phyloP scores from a whole-genome alignment of 1,284 basidiomycete species.

The Irpex rosettiformis region DNA sequence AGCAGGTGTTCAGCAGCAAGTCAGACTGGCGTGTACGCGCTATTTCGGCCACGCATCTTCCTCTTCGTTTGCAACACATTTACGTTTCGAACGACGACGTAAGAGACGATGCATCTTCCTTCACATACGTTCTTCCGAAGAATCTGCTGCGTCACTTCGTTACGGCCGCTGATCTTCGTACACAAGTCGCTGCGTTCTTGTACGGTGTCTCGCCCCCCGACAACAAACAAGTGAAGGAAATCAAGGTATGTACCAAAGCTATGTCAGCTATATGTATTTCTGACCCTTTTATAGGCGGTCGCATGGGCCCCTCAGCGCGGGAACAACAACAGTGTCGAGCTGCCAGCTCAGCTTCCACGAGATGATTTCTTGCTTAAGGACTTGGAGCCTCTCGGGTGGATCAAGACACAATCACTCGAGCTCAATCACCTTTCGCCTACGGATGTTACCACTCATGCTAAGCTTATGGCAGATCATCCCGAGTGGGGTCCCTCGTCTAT shows the following conservation, averaged over 20 bases:
- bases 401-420: slow-evolving; percentile 95
- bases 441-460: slow-evolving; percentile 95
- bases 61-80: slow-evolving; percentile 95
- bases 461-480: slow-evolving; percentile 93
- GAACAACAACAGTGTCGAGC: slow-evolving; percentile 89
- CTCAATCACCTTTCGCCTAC: slow-evolving; percentile 89
- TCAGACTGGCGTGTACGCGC: slow-evolving; percentile 99
- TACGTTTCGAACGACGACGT: slow-evolving; percentile 99
- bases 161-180: slow-evolving; percentile 89
- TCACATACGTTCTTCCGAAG: slow-evolving; percentile 96
- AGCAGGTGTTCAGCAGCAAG: slow-evolving; percentile 96
- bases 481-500: slow-evolving; percentile 95
- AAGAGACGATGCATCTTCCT: slow-evolving; percentile 93
- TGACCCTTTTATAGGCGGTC: slow-evolving; percentile 52
- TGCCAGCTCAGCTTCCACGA: slow-evolving; percentile 83
- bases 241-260: slow-evolving; percentile 55
- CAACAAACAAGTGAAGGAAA: slow-evolving; percentile 98
- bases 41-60: slow-evolving; percentile 93
- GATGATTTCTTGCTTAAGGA: slow-evolving; percentile 95
- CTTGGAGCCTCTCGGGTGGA: slow-evolving; percentile 95
- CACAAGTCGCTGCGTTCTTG: slow-evolving; percentile 93
- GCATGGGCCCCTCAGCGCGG: slow-evolving; percentile 97
- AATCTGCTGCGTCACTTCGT: slow-evolving; percentile 97
- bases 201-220: slow-evolving; percentile 94
- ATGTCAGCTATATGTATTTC: slow-evolving; percentile 4